Conservation (phyloP, 2,329 filamentous ascomycete species). For the Talaromyces sp. region DNA sequence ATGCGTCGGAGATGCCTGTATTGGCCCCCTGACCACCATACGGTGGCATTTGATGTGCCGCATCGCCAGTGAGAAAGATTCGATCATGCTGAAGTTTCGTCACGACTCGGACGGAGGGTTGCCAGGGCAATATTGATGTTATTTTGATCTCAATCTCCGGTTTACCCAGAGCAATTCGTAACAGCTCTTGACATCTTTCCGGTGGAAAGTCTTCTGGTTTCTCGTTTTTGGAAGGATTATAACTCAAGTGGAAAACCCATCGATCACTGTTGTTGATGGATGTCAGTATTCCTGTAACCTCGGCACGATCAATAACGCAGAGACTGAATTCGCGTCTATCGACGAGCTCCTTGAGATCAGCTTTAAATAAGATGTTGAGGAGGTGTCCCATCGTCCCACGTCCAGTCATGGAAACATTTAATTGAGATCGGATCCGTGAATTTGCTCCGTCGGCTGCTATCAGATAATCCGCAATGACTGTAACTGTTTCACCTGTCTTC, state of each 20-base stretch:
- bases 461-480: conserved; percentile 10
- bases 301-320: conserved; percentile 3
- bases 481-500: not conserved
- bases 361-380: conserved; percentile 16
- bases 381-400: conserved; percentile 13
- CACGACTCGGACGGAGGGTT: conserved; percentile 11
- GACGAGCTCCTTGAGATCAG: conserved; percentile 12
- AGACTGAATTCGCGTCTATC: conserved; percentile 13
- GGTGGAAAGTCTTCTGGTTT: conserved; percentile 11
- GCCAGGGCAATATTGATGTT: conserved; percentile 13
- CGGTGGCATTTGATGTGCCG: conserved; percentile 22
- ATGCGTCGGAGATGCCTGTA: conserved; percentile 52
- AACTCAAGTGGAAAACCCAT: conserved; percentile 16
- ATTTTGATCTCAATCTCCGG: conserved; percentile 11
- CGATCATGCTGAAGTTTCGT: conserved; percentile 20
- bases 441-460: conserved; percentile 16
- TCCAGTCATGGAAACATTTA: conserved; percentile 7
- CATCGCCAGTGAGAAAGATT: conserved; percentile 22
- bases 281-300: conserved; percentile 8
- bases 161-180: conserved; percentile 8
- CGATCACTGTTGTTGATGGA: conserved; percentile 17
- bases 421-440: conserved; percentile 11
- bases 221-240: conserved; percentile 6
- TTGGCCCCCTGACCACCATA: conserved; percentile 28
- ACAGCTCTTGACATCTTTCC: conserved; percentile 9